phyloP scores from a whole-genome alignment of 179 eudicot genomes.

The Spergularia azorica region DNA sequence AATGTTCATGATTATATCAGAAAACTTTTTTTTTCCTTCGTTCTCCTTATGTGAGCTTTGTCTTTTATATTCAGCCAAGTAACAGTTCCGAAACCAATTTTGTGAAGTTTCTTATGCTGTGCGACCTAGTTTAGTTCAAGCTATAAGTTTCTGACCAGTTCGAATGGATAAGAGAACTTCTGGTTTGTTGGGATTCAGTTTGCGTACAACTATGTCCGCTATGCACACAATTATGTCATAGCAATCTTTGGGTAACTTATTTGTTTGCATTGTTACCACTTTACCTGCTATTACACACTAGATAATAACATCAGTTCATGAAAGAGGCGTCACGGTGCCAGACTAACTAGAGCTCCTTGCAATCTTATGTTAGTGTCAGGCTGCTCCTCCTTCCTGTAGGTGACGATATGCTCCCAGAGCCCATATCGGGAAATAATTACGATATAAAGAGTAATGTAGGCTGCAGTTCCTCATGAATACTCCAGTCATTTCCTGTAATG shows the following conservation, averaged over 20 bases:
- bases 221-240: background rate
- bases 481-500: constrained; percentile 42
- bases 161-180: no score
- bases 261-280: background rate
- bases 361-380: background rate
- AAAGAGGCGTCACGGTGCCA: background rate
- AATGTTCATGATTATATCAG: background rate
- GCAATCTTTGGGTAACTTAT: background rate
- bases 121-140: no score
- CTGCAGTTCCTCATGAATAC: constrained; percentile 51
- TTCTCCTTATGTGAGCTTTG: background rate
- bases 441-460: constrained; percentile 37
- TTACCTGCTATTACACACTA: background rate
- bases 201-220: background rate
- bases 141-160: no score
- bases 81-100: no score
- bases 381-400: background rate
- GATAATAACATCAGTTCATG: background rate
- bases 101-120: no score
- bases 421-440: constrained; percentile 54
- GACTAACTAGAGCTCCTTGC: no score
- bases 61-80: no score
- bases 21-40: background rate
- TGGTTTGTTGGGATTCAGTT: background rate
- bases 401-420: constrained; percentile 50